Base-by-base conservation (phyloP, 2,329 filamentous ascomycete species). In the Cladosporium halotolerans region DNA sequence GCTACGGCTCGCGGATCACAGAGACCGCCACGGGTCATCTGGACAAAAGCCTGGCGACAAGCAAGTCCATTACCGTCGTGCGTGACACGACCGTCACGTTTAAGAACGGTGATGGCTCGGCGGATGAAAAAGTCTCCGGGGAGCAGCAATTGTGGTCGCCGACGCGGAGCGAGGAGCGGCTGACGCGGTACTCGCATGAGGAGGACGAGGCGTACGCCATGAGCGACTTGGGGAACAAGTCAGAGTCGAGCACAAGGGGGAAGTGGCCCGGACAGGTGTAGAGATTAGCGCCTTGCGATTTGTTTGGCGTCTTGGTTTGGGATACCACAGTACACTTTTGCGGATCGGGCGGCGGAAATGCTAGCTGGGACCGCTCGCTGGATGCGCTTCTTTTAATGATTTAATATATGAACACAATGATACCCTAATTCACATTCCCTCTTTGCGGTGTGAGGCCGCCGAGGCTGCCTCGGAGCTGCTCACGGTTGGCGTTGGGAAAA, bases 171-270 rank as follows among this genome's bases (percentile, higher is more conserved):
- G 7, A 7, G 10, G 10, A 23, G 13, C 31, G 23, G 4, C 34
- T 50, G 9, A 50, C 47, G 31, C 47, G 47, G 38, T 51, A 51
- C 19, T 51, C 40, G 8, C 48, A 51, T 9, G 48, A 51, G 8
- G 48, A 51, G n/a, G 48, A 51, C 7, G 23, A 28, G 23, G 28
- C 36, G 9, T 44, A 23, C n/a, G 40, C 13, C 13, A 38, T 51
- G 48, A 43, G 48, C 18, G 48, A 51, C 14, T 38, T 51, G 9
- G 13, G n/a, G 10, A 34, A 40, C 18, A 38, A 43, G 10, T 8
- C 18, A 18, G 8, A 11, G 14, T 16, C 8, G 23, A 33, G 16
- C n/a, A 39, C 42, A n/a, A 39, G 42, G 11, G 23, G 14, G 9
- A 33, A 50, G 4, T 43, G 38, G 31, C 14, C 39, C 3, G 47